These are phyloP conservation scores for Monascus ruber DNA, from an alignment of 2,329 filamentous ascomycete species.

Conservation along the genomic window DNA sequence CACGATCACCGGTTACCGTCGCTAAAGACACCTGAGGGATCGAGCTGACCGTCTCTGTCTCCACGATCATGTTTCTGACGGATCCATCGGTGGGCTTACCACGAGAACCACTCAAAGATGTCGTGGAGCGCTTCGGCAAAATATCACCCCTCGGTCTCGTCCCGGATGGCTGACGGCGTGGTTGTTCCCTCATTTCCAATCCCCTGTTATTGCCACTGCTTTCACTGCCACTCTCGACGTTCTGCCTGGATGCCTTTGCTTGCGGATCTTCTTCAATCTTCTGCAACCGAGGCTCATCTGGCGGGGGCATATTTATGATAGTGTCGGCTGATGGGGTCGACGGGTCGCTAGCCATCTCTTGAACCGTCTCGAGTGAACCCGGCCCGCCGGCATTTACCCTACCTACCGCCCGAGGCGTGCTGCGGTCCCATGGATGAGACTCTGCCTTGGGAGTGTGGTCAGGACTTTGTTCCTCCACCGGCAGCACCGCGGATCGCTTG, in stretches of 20 bases:
- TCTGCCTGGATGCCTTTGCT: conserved; percentile 31
- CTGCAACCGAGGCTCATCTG: conserved; percentile 24
- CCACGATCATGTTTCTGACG: conserved; percentile 85
- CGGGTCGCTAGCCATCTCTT: conserved; percentile 67
- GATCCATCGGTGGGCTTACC: conserved; percentile 63
- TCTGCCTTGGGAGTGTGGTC: conserved; percentile 26
- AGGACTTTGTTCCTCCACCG: conserved; percentile 12
- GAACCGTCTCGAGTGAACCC: conserved; percentile 71
- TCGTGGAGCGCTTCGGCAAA: conserved; percentile 55
- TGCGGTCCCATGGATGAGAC: conserved; percentile 31
- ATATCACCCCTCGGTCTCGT: conserved; percentile 40
- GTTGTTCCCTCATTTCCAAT: conserved; percentile 25
- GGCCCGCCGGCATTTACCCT: conserved; percentile 49
- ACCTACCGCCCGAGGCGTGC: conserved; percentile 41
- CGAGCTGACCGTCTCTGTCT: conserved; percentile 89
- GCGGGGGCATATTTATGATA: conserved; percentile 28
- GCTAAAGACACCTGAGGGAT: conserved; percentile 74
- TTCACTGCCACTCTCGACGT: conserved; percentile 50
- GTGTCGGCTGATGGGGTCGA: conserved; percentile 49
- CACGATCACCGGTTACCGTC: conserved; percentile 45
- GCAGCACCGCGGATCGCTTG: conserved; percentile 17
- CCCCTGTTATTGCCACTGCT: conserved; percentile 33
- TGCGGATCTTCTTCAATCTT: conserved; percentile 28
- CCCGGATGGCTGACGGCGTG: conserved; percentile 25
- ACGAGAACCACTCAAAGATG: conserved; percentile 53